These are phyloP conservation scores for Exidia glandulosa DNA, from an alignment of 768 basidiomycete species.

Conservation along the genomic window DNA sequence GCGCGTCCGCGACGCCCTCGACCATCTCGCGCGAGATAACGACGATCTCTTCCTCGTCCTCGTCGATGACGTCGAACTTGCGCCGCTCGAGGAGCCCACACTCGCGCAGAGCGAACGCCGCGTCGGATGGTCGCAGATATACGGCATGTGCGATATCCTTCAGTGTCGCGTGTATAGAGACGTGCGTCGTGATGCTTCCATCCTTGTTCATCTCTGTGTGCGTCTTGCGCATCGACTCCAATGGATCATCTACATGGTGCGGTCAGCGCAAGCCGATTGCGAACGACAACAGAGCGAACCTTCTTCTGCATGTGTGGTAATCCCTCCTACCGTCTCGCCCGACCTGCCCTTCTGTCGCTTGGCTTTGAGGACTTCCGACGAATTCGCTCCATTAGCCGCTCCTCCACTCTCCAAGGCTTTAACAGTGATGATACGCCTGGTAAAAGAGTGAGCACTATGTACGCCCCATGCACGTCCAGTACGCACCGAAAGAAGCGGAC, in stretches of 20 bases:
- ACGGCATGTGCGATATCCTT: conserved; percentile 67
- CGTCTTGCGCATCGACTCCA: conserved; percentile 43
- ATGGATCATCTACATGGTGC: not conserved
- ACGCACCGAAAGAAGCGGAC: conserved; percentile 83
- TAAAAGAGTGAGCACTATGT: not conserved
- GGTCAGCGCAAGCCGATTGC: not conserved
- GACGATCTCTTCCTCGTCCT: conserved; percentile 38
- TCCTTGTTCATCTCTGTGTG: conserved; percentile 49
- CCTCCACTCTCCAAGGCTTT: not conserved
- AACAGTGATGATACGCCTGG: not conserved
- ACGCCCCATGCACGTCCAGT: conserved; percentile 14
- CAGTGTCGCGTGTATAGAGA: conserved; percentile 61
- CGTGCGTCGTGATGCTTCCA: conserved; percentile 61
- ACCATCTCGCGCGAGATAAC: conserved; percentile 56
- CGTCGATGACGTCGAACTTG: conserved; percentile 14
- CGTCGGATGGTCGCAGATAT: conserved; percentile 74
- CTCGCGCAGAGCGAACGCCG: conserved; percentile 80
- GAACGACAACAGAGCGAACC: not conserved
- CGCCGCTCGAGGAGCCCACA: conserved; percentile 59
- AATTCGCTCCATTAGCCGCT: not conserved
- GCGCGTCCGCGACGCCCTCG: conserved; percentile 51
- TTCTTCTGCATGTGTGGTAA: not conserved
- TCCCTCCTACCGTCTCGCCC: not conserved
- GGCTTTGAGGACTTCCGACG: not conserved
- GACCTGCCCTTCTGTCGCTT: not conserved